Evolutionary conservation across 768 basidiomycete genomes (phyloP).

Genomic region (Erythrobasidium yunnanense): DNA sequence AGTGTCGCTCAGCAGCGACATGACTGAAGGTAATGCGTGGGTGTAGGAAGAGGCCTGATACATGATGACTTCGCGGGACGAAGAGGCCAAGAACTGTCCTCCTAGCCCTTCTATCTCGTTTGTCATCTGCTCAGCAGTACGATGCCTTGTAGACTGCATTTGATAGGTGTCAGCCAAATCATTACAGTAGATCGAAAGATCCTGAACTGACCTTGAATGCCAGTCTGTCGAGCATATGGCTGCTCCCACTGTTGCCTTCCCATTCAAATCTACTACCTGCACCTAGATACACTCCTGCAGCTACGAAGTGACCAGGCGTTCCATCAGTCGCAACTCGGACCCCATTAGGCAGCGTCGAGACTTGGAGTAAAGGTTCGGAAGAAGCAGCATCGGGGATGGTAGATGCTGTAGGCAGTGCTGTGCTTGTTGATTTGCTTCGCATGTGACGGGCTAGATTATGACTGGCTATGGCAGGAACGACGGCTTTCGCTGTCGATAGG

Average conservation of each 20-base stretch:
- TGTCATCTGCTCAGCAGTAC: conserved; percentile 67
- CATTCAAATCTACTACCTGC: conserved; percentile 85
- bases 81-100: conserved; percentile 81
- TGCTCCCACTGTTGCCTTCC: conserved; percentile 59
- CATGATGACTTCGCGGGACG: conserved; percentile 87
- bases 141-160: conserved; percentile 48
- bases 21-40: conserved; percentile 62
- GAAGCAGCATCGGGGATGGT: conserved; percentile 8
- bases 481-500: neutral
- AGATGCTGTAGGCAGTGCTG: neutral
- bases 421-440: neutral
- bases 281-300: conserved; percentile 84
- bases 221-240: conserved; percentile 87
- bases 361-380: conserved; percentile 12
- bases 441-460: too few species aligned
- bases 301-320: conserved; percentile 86
- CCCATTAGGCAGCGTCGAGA: conserved; percentile 83
- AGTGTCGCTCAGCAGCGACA: conserved; percentile 85
- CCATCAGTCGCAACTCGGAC: conserved; percentile 82
- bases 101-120: conserved; percentile 69
- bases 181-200: conserved; percentile 41
- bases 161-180: conserved; percentile 9
- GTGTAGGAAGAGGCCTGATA: conserved; percentile 95
- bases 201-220: conserved; percentile 72
- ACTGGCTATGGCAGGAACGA: too few species aligned